phyloP scores from a whole-genome alignment of 2,329 filamentous ascomycete genomes.

The Hortaea sp. region DNA sequence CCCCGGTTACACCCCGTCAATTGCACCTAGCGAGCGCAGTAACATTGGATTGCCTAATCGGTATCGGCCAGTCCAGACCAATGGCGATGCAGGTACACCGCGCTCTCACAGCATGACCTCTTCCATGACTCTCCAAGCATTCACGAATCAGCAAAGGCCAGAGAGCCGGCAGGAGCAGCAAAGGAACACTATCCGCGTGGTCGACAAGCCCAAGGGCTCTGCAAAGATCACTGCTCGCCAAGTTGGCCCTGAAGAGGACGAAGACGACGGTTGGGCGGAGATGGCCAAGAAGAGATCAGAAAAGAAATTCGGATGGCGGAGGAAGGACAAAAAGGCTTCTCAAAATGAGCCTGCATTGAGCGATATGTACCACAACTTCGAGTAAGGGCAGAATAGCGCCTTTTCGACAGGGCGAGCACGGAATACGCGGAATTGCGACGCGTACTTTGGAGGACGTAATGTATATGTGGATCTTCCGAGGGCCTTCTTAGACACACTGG shows the following conservation, averaged over 20 bases:
- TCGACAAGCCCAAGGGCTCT: conserved; percentile 28
- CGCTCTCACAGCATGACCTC: conserved; percentile 32
- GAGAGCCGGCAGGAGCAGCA: conserved; percentile 5
- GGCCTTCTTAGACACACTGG: background rate
- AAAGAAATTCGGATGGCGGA: conserved; percentile 17
- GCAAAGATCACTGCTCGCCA: conserved; percentile 13
- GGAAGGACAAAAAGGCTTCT: conserved; percentile 11
- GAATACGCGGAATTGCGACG: background rate
- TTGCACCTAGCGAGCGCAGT: conserved; percentile 90
- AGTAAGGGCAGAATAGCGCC: conserved; percentile 3
- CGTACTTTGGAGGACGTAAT: background rate
- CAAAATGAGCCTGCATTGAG: conserved; percentile 12
- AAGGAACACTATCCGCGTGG: conserved; percentile 24
- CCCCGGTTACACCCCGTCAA: conserved; percentile 69
- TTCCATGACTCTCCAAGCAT: conserved; percentile 19
- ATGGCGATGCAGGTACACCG: conserved; percentile 11
- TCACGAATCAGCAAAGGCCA: conserved; percentile 12
- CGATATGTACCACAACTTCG: conserved; percentile 20
- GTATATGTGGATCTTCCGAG: background rate
- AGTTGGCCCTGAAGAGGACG: conserved; percentile 22
- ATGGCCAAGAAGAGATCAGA: conserved; percentile 25
- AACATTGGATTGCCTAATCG: conserved; percentile 82
- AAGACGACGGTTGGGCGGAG: conserved; percentile 27
- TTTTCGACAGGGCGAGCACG: conserved; percentile 1
- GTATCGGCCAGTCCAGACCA: conserved; percentile 63